A percentile compares a stretch with the other conserved stretches of the same genome.
Evolutionary conservation across 148 eudicot species (phyloP).

Genomic region (Chenopodium suecicum): DNA sequence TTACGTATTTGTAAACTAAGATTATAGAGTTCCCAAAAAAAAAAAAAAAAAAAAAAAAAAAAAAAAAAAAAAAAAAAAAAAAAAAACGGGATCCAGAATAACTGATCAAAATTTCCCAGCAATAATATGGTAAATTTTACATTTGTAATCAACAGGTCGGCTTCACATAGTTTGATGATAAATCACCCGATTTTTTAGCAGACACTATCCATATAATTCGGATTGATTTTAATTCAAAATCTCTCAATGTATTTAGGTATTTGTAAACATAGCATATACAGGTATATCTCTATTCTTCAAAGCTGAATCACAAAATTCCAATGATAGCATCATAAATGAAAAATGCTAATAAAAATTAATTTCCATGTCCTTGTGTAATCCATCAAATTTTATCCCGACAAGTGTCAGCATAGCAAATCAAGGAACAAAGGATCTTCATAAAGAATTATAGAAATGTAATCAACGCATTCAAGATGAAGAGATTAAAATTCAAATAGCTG

Average conservation of each 20-base stretch:
- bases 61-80: not conserved
- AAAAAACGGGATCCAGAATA: not conserved
- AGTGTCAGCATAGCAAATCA: not conserved
- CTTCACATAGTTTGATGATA: not conserved
- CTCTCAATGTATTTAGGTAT: not conserved
- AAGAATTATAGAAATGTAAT: not conserved
- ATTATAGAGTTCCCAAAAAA: not conserved
- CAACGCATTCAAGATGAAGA: not conserved
- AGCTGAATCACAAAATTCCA: not conserved
- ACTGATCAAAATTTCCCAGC: not conserved
- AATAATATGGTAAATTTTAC: not conserved
- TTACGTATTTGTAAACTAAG: not conserved
- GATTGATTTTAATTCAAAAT: not conserved
- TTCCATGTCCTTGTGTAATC: not conserved
- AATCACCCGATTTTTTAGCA: not conserved
- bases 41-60: too few relatives aligned
- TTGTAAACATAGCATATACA: not conserved
- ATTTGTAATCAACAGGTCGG: not conserved
- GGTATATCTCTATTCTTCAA: not conserved
- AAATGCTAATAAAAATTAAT: not conserved
- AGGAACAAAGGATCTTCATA: constrained; percentile 3
- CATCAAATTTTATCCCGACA: not conserved
- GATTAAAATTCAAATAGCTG: constrained; percentile 13
- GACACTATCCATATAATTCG: not conserved
- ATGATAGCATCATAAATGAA: not conserved